Percentiles rank a stretch among this genome's conserved stretches.
Evolutionary conservation across 2,329 filamentous ascomycete species (phyloP).

Genomic region (Lasiodiplodia citricola): DNA sequence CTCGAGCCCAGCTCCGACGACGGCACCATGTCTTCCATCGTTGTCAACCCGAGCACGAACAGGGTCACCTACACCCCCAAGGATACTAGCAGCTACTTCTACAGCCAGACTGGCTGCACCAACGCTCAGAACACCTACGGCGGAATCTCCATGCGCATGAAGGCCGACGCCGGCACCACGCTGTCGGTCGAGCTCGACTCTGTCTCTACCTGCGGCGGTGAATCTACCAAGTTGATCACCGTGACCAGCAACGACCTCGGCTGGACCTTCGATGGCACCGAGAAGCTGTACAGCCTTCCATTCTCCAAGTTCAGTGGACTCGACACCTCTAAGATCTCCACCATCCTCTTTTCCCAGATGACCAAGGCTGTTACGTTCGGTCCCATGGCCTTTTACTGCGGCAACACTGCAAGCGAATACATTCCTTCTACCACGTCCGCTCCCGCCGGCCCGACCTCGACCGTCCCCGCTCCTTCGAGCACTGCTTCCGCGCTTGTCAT

Average conservation of each 20-base stretch:
- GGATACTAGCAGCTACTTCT: conserved; percentile 61
- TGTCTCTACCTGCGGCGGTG: conserved; percentile 52
- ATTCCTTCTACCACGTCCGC: conserved; percentile 50
- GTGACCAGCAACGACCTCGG: conserved; percentile 57
- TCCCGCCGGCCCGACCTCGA: conserved; percentile 52
- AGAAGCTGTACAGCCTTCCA: conserved; percentile 64
- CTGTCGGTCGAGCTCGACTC: conserved; percentile 60
- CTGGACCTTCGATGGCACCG: conserved; percentile 65
- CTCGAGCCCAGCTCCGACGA: conserved; percentile 62
- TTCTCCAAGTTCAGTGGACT: conserved; percentile 59
- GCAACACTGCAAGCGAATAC: conserved; percentile 56
- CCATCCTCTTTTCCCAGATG: conserved; percentile 58
- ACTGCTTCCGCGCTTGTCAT: conserved; percentile 61
- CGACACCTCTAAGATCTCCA: conserved; percentile 58
- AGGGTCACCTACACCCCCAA: conserved; percentile 59
- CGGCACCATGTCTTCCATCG: conserved; percentile 61
- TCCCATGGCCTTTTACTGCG: conserved; percentile 65
- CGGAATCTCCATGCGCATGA: conserved; percentile 62
- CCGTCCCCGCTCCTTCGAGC: conserved; percentile 57
- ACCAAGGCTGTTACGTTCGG: conserved; percentile 58
- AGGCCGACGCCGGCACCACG: conserved; percentile 57
- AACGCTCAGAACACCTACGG: conserved; percentile 58
- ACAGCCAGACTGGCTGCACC: conserved; percentile 61
- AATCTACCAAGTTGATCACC: conserved; percentile 42
- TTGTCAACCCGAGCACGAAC: conserved; percentile 52